A percentile compares a stretch with the other conserved stretches of the same genome.
These are phyloP conservation scores for Aspergillus awamori DNA, from an alignment of 2,329 filamentous ascomycete genomes.

Conservation along the genomic window DNA sequence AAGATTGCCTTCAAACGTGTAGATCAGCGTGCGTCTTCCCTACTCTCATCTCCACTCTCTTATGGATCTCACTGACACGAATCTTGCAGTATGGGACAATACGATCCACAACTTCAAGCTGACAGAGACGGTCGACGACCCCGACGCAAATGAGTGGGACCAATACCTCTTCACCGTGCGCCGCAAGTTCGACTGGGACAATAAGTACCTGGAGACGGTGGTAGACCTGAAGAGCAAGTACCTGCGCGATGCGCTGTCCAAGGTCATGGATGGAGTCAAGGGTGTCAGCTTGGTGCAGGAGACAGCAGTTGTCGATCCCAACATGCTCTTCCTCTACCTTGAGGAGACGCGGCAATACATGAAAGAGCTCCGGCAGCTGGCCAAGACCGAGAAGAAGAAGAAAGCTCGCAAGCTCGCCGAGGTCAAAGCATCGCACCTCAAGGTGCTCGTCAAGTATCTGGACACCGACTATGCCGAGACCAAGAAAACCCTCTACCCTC, in stretches of 20 bases:
- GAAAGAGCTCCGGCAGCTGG: conserved; percentile 67
- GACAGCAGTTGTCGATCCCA: conserved; percentile 71
- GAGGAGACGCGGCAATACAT: conserved; percentile 70
- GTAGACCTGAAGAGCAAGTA: conserved; percentile 85
- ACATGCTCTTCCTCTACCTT: conserved; percentile 74
- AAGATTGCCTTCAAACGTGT: conserved; percentile 71
- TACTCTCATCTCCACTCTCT: neutral
- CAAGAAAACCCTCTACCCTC: conserved; percentile 78
- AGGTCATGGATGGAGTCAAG: conserved; percentile 75
- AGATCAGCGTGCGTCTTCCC: conserved; percentile 55
- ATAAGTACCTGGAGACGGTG: conserved; percentile 72
- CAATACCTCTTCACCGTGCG: conserved; percentile 82
- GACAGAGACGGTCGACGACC: conserved; percentile 66
- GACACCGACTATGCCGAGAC: conserved; percentile 77
- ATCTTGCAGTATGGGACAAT: conserved; percentile 51
- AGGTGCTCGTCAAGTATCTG: conserved; percentile 74
- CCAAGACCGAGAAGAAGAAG: conserved; percentile 59
- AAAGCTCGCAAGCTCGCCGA: conserved; percentile 42
- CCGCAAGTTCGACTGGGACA: conserved; percentile 80
- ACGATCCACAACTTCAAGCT: conserved; percentile 68
- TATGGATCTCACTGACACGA: neutral
- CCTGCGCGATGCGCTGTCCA: conserved; percentile 69
- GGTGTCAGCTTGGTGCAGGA: conserved; percentile 80
- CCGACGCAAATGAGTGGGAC: conserved; percentile 69
- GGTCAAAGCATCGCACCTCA: conserved; percentile 56